Evolutionary conservation across 331 rosid species (phyloP).

Genomic region (Rosa hybrid): DNA sequence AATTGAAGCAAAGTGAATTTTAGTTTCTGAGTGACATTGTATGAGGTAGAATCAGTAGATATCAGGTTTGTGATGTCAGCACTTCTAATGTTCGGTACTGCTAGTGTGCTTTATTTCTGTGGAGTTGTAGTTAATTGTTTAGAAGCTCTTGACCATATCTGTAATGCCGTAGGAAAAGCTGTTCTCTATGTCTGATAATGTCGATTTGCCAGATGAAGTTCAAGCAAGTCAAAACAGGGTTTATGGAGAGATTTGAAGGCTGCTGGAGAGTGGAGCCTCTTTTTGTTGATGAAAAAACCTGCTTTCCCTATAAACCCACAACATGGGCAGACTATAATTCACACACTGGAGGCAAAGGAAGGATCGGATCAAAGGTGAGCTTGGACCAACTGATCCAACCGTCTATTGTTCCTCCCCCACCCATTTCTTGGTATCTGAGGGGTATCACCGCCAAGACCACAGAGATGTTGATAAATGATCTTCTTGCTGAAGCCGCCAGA

Average conservation of each 20-base stretch:
- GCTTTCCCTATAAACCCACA: slow-evolving; percentile 72
- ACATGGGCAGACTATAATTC: slow-evolving; percentile 65
- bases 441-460: slow-evolving; percentile 85
- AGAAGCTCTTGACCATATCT: not conserved
- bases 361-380: slow-evolving; percentile 83
- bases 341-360: slow-evolving; percentile 88
- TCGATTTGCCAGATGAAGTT: slow-evolving; percentile 74
- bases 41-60: not conserved
- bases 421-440: slow-evolving; percentile 93
- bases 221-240: slow-evolving; percentile 88
- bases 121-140: not conserved
- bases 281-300: slow-evolving; percentile 73
- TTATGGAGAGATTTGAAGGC: slow-evolving; percentile 94
- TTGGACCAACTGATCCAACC: slow-evolving; percentile 84
- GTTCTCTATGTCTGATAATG: slow-evolving; percentile 11
- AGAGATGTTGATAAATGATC: slow-evolving; percentile 84
- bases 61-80: not conserved
- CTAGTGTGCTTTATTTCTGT: not conserved
- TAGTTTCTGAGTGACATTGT: not conserved
- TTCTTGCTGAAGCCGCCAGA: slow-evolving; percentile 73
- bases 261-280: slow-evolving; percentile 91
- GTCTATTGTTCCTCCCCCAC: slow-evolving; percentile 91
- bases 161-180: not conserved
- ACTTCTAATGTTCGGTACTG: not conserved
- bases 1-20: not conserved